Percentiles rank a stretch among this genome's conserved stretches.
These are phyloP conservation scores for Lachnellula willkommii DNA, from an alignment of 2,329 filamentous ascomycete genomes.

Conservation along the genomic window DNA sequence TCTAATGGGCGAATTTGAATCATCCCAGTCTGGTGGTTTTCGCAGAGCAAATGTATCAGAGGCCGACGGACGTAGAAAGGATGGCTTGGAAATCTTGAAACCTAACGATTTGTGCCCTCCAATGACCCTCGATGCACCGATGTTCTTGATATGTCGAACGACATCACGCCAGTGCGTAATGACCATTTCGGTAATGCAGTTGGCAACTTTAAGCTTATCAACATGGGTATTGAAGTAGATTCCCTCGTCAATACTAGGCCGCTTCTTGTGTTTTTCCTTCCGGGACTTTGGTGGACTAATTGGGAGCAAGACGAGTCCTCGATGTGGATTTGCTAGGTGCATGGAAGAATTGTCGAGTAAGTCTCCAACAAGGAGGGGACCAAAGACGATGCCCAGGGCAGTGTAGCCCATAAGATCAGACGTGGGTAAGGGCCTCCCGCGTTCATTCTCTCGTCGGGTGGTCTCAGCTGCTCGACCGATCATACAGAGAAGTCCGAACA, in stretches of 20 bases:
- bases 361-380: conserved; percentile 57
- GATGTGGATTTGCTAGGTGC: conserved; percentile 25
- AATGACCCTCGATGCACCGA: conserved; percentile 28
- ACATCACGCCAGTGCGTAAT: conserved; percentile 61
- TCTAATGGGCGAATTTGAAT: conserved; percentile 16
- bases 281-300: conserved; percentile 37
- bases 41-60: conserved; percentile 39
- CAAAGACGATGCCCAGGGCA: conserved; percentile 59
- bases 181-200: conserved; percentile 58
- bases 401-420: conserved; percentile 59
- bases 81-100: conserved; percentile 11
- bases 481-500: conserved; percentile 59
- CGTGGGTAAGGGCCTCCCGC: conserved; percentile 48
- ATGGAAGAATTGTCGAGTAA: conserved; percentile 46
- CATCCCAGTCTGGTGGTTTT: conserved; percentile 36
- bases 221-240: conserved; percentile 31
- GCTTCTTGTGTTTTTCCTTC: conserved; percentile 37
- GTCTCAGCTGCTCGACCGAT: conserved; percentile 55
- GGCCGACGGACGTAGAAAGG: conserved; percentile 35
- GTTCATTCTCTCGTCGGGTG: conserved; percentile 46
- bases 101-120: conserved; percentile 10
- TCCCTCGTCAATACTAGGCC: conserved; percentile 21
- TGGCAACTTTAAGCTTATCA: conserved; percentile 54
- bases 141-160: conserved; percentile 51
- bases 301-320: conserved; percentile 25